These are phyloP conservation scores for Pseudocercospora macadamiae DNA, from an alignment of 2,329 filamentous ascomycete genomes.

Conservation along the genomic window DNA sequence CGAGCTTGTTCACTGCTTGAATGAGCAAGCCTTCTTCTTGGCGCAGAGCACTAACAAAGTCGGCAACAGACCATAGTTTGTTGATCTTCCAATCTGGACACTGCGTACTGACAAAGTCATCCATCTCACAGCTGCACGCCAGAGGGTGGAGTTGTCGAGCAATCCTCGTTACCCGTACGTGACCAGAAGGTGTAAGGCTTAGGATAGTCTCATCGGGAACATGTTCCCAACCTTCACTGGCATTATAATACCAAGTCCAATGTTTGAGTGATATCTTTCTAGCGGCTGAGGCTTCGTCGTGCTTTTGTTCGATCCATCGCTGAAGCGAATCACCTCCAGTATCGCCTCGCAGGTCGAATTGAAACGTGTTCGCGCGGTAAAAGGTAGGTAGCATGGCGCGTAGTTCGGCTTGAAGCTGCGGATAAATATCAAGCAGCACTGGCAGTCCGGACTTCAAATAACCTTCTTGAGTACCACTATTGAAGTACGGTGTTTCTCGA, in stretches of 20 bases:
- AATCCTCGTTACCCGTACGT: conserved; percentile 15
- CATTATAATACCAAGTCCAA: conserved; percentile 23
- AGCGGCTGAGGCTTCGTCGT: conserved; percentile 14
- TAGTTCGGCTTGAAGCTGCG: conserved; percentile 3
- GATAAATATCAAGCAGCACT: conserved; percentile 8
- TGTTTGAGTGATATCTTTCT: conserved; percentile 21
- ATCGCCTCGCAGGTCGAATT: conserved; percentile 22
- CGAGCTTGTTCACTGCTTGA: conserved; percentile 20
- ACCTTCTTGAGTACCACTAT: background rate
- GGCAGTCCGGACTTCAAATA: conserved; percentile 17
- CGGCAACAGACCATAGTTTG: conserved; percentile 20
- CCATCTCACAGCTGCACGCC: conserved; percentile 21
- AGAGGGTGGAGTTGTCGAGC: conserved; percentile 10
- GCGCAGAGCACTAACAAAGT: conserved; percentile 23
- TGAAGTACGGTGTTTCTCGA: background rate
- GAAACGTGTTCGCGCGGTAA: conserved; percentile 21
- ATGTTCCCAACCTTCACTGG: conserved; percentile 16
- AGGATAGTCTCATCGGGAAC: conserved; percentile 20
- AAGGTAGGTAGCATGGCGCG: conserved; percentile 12
- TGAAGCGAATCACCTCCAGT: conserved; percentile 1
- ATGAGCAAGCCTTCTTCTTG: conserved; percentile 23
- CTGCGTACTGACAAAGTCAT: conserved; percentile 16
- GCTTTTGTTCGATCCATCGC: conserved; percentile 19
- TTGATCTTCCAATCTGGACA: conserved; percentile 25
- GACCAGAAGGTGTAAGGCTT: conserved; percentile 12